Evolutionary conservation across 371 early-diverging fungal genomes (phyloP), one percentile per base, ranked within the genome.

Genomic region (Actinomortierella wolfii): DNA sequence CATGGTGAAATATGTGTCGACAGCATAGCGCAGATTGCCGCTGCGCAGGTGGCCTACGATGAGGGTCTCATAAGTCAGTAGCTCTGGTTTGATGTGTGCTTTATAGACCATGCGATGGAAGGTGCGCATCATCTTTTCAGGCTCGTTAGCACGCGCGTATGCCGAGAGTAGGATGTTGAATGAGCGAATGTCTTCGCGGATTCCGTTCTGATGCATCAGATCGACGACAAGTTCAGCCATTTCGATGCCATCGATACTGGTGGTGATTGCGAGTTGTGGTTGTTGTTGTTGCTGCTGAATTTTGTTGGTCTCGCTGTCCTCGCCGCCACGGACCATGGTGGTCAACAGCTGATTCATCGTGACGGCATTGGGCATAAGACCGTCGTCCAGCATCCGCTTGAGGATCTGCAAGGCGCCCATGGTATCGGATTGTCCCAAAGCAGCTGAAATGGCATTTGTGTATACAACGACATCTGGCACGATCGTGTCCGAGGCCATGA

Each of bases 1-100:
- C 62, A 71, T 65, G 24, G 55, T 65, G 49, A 57, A 70, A 23
- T 71, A 71, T 66, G 62, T 61, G 5, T 71, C 62, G 64, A 70
- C 64, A 2, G 70, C 51, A 40, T 45, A 70, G 0, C 70, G 57
- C 26, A 70, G 56, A 45, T 71, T 62, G 0, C 71, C 71, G 39
- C 65, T 71, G 41, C 65, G 71, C 17, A 70, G 61, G 15, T 46
- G 65, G 5, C 71, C 71, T 13, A 66, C 55, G 50, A 71, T 71
- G 41, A 71, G 45, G 44, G 65, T 58, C 42, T 65, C 61, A 28
- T 65, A 71, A 6, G 71, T 65, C 45, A 71, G 59, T 4, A 58
- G 56, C n/a, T 71, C 71, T 1, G 71, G 71, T 3, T 2, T 7
- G 7, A 71, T 62, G 20, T n/a, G 39, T 1, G 62, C 48, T 4